Percentiles rank a stretch among this genome's conserved stretches.
Evolutionary conservation across 2,329 filamentous ascomycete species (phyloP).

Genomic region (Pestalotiopsis sp.): DNA sequence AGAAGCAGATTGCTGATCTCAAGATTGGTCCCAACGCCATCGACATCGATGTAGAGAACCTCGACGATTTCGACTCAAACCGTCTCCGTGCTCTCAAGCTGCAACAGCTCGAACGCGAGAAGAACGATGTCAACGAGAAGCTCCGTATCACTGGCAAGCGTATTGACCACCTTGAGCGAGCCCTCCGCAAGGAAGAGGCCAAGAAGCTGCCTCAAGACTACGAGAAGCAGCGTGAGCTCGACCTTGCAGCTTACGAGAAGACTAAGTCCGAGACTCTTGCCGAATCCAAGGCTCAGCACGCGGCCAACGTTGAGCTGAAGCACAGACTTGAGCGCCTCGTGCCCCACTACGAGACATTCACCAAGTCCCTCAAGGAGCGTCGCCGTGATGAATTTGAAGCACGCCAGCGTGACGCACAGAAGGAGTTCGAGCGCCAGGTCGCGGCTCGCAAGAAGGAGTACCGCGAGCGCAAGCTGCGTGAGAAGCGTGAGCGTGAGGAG

Average conservation of each 20-base stretch:
- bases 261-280: slow-evolving; percentile 76
- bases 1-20: slow-evolving; percentile 89
- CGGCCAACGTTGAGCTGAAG: slow-evolving; percentile 90
- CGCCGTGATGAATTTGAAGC: slow-evolving; percentile 96
- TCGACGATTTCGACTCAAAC: slow-evolving; percentile 86
- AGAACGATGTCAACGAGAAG: slow-evolving; percentile 92
- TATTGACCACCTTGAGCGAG: slow-evolving; percentile 95
- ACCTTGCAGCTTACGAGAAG: slow-evolving; percentile 79
- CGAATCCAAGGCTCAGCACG: slow-evolving; percentile 86
- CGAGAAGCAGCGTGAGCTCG: slow-evolving; percentile 76
- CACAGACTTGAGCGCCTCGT: slow-evolving; percentile 86
- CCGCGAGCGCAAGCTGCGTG: slow-evolving; percentile 78
- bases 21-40: slow-evolving; percentile 81
- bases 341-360: slow-evolving; percentile 82
- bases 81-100: slow-evolving; percentile 93
- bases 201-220: slow-evolving; percentile 92
- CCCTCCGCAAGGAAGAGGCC: slow-evolving; percentile 91
- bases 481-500: slow-evolving; percentile 85
- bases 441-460: slow-evolving; percentile 84
- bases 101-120: slow-evolving; percentile 94
- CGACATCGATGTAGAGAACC: slow-evolving; percentile 76
- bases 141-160: slow-evolving; percentile 92
- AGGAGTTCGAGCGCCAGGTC: slow-evolving; percentile 92
- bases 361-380: slow-evolving; percentile 78
- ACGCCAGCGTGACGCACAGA: slow-evolving; percentile 86